Evolutionary conservation across 2,329 filamentous ascomycete genomes (phyloP), one percentile per base, ranked within the genome.

Genomic region (Fusarium graminum): DNA sequence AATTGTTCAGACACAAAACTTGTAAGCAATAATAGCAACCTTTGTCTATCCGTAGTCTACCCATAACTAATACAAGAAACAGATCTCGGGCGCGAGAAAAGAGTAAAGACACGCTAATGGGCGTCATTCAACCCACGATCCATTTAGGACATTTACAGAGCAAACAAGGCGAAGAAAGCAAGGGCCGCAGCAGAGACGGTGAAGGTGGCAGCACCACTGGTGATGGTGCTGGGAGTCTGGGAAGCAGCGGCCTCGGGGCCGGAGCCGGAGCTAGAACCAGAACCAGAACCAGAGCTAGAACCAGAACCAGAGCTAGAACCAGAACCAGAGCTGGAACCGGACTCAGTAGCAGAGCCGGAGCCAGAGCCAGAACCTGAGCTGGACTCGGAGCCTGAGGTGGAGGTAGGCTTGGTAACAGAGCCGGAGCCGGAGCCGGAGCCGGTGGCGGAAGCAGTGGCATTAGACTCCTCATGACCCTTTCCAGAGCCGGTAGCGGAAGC

Each of bases 381-480:
- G 14, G 41, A 46, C 1, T 14, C 16, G 10, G 50, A 59, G 7
- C 49, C 62, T 4, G 63, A 56, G 28, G 28, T 28, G 14, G 58
- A 59, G 39, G 42, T 51, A 30, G 64, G 50, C 14, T 29, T 41
- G 22, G 58, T 55, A 4, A 42, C 52, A n/a, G 65, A 55, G 30
- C 51, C 55, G 36, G 67, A 63, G 13, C 39, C 40, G 9, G 56
- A 39, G 7, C 40, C 40, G n/a, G 59, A 60, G 26, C 43, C 50
- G 14, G 59, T 61, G 25, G 55, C 57, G 46, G 61, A 54, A 36
- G 40, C 39, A 39, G 63, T 47, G 8, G 46, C 53, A 38, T 81
- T 84, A 59, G 78, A 86, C 68, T 86, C 79, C 70, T 86, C 76
- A 57, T 84, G 75, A 64, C 47, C 43, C 63, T 52, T 22, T 11